Conservation (phyloP, 371 early-diverging fungal genomes). For the Capillidium rhysosporum region DNA sequence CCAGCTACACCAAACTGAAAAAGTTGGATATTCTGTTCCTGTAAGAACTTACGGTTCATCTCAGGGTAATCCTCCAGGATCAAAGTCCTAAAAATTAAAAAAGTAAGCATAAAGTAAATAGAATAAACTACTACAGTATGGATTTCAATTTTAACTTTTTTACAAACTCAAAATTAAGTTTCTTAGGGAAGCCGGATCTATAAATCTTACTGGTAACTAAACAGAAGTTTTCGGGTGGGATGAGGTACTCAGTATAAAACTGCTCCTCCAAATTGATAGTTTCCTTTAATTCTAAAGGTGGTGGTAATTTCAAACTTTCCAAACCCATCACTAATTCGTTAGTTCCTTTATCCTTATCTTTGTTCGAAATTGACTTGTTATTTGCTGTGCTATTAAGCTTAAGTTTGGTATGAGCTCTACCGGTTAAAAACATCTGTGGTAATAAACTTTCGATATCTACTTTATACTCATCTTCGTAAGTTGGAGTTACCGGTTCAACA, state of each 20-base stretch:
- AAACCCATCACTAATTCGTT: too few species aligned
- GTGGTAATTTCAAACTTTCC: too few species aligned
- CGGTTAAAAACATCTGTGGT: too few species aligned
- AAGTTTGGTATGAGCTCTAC: too few species aligned
- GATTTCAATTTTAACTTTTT: constrained; percentile 73
- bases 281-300: too few species aligned
- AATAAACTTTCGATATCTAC: too few species aligned
- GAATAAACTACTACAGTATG: constrained; percentile 38
- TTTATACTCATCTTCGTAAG: too few species aligned
- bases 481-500: too few species aligned
- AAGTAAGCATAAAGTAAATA: not conserved
- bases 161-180: constrained; percentile 73
- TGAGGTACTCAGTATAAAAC: constrained; percentile 28
- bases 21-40: constrained; percentile 60
- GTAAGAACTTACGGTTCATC: constrained; percentile 71
- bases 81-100: constrained; percentile 32
- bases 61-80: constrained; percentile 91
- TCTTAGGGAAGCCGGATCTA: constrained; percentile 69
- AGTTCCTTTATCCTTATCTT: too few species aligned
- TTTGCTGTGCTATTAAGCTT: too few species aligned
- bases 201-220: constrained; percentile 85
- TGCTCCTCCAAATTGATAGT: too few species aligned
- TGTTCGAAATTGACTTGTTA: too few species aligned
- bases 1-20: constrained; percentile 93
- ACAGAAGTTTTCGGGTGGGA: constrained; percentile 82